Conservation (phyloP, 1,139 yeast genomes). For the Hemisphaericaspora xylofermentans region DNA sequence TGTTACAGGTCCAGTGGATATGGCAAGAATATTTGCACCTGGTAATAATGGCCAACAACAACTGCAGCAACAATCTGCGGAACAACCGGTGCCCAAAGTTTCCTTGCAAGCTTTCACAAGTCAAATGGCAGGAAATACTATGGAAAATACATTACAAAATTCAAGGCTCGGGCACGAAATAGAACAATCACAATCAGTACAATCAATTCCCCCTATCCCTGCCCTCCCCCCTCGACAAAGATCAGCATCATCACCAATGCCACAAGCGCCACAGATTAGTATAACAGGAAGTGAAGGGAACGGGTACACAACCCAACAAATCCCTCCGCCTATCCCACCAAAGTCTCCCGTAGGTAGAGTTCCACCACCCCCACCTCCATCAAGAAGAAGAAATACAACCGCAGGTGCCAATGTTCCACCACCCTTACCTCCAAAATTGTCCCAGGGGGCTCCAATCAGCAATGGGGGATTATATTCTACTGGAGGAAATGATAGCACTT, state of each 20-base stretch:
- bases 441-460: constrained; percentile 12
- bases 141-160: constrained; percentile 39
- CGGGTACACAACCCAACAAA: constrained; percentile 9
- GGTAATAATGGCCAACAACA: constrained; percentile 14
- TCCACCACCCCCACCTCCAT: constrained; percentile 48
- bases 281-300: constrained; percentile 1
- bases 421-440: constrained; percentile 36
- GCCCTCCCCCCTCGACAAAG: constrained; percentile 34
- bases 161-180: constrained; percentile 18
- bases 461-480: constrained; percentile 13
- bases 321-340: constrained; percentile 23
- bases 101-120: constrained; percentile 43
- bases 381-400: constrained; percentile 33
- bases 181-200: constrained; percentile 24
- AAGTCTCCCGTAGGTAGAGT: constrained; percentile 14
- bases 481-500: constrained; percentile 36
- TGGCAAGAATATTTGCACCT: constrained; percentile 35
- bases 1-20: constrained; percentile 39
- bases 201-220: constrained; percentile 22
- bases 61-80: constrained; percentile 7
- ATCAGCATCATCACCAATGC: constrained; percentile 46
- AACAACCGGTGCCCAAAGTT: constrained; percentile 25
- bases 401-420: constrained; percentile 20
- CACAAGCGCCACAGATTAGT: constrained; percentile 17
- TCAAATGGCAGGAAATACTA: constrained; percentile 47